Base-by-base conservation (phyloP, 2,329 filamentous ascomycete genomes). In the Ilyonectria sp. region DNA sequence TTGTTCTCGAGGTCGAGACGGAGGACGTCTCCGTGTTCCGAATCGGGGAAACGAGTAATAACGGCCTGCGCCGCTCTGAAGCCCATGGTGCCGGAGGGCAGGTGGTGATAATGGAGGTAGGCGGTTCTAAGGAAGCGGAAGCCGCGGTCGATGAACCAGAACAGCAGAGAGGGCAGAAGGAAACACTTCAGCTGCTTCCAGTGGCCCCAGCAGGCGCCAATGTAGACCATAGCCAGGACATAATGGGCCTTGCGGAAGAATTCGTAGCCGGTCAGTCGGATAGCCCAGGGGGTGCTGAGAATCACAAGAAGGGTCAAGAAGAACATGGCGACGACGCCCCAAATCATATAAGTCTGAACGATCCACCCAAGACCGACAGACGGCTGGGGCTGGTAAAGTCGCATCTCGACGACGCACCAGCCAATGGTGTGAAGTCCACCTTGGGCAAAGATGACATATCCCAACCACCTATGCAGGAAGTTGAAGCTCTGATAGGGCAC, bases 401-500 rank as follows among this genome's bases (percentile, higher is more conserved):
- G 82, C 1, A 85, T 84, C 79, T 94, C 90, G 50, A 94, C 82
- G 49, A 94, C 76, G 29, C 86, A 88, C 92, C 92, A 94, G 60
- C 85, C 87, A 29, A 94, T 85, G 1, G 92, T 94, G 77, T 95
- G 93, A 1, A 94, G 79, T 10, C 85, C 80, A 3, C 89, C 87
- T 76, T 94, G 92, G 0, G 89, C 77, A 60, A 93, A 87, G 69
- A 95, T 93, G 74, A 94, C 85, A 68, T 92, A 91, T 7, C 93
- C 92, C 0, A 91, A 82, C 92, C 92, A 94, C 35, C 92, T 90
- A 78, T 94, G 92, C 21, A 94, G 82, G 75, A 94, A 94, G 79
- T 92, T 91, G 85, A 94, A 94, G 74, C 87, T 89, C 72, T 94
- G 92, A 74, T 94, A 93, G 0, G 93, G 92, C 0, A 94, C 84